Base-by-base conservation (phyloP, 352 stramenopile genomes). In the Phytophthora parvispora region DNA sequence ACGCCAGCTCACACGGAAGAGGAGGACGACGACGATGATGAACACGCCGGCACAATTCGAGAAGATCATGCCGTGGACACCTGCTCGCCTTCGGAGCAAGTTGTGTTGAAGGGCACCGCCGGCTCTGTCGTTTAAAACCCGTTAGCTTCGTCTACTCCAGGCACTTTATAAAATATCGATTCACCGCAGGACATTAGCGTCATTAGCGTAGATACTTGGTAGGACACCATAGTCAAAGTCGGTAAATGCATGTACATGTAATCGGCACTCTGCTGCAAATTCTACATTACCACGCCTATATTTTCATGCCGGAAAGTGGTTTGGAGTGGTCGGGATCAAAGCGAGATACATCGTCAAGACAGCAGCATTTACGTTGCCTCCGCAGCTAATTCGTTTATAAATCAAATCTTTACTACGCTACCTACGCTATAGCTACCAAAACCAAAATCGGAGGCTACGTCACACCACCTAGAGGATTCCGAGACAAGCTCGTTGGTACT, bases 401-500 rank as follows among this genome's bases (percentile, higher is more conserved):
- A 65, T 64, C 62, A 72, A 67, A 70, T 60, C 20, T 64, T 43
- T 68, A 57, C 24, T 58, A 60, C 53, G 38, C 25, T 62, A 57
- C 53, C 52, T 76, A 72, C 42, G 49, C 32, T 72, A 64, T 64
- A 48, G 60, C 70, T 67, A 67, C 63, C 60, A 60, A 63, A 70
- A 71, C 60, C 67, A 78, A 77, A 74, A 74, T 20, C 43, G 69
- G 59, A 60, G 51, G 50, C 27, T 28, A 59, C 38, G 42, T 25
- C 28, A 52, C 51, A 27, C 15, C 29, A 63, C 29, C 40, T 77
- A 97, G 36, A 95, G 69, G 54, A 98, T 97, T 28, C 92, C 90
- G 53, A 96, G 88, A 72, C 80, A 92, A 52, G 86, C 88, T 60
- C 91, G 90, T 78, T 98, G 91, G 64, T 96, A 97, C 73, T 93